Evolutionary conservation across 495 filamentous ascomycete genomes (phyloP).

Genomic region (Penicillium paxilli): DNA sequence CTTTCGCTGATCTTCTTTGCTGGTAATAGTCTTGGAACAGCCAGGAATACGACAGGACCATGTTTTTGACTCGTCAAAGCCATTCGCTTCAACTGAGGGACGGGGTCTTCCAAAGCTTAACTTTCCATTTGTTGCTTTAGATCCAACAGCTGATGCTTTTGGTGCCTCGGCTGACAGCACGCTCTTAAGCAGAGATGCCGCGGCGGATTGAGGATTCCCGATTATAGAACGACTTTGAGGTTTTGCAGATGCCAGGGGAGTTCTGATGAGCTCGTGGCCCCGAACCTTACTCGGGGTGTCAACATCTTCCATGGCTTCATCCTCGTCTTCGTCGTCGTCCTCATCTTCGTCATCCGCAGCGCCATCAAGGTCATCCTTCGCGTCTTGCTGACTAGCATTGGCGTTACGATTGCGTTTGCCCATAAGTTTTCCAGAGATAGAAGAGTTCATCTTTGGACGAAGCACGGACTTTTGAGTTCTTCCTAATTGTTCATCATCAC

Average conservation of each 20-base stretch:
- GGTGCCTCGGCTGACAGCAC: constrained; percentile 30
- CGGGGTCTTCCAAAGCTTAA: constrained; percentile 40
- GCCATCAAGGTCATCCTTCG: constrained; percentile 33
- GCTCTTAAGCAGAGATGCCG: constrained; percentile 34
- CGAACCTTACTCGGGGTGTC: constrained; percentile 48
- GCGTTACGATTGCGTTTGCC: constrained; percentile 49
- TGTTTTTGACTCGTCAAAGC: constrained; percentile 56
- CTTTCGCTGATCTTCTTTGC: constrained; percentile 56
- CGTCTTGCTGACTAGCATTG: constrained; percentile 29
- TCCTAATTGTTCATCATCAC: constrained; percentile 40
- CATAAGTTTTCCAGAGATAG: constrained; percentile 41
- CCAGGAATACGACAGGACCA: constrained; percentile 72
- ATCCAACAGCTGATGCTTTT: constrained; percentile 1
- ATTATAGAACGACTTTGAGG: constrained; percentile 34
- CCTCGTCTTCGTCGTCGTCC: constrained; percentile 32
- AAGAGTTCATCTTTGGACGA: constrained; percentile 45
- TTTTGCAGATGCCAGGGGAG: constrained; percentile 41
- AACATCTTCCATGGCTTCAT: constrained; percentile 41
- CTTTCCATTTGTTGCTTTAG: constrained; percentile 21
- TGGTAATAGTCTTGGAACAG: constrained; percentile 63
- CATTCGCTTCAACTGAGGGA: constrained; percentile 7
- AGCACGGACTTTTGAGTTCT: constrained; percentile 52
- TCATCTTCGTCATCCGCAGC: constrained; percentile 29
- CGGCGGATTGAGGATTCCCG: constrained; percentile 29
- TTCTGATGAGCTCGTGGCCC: constrained; percentile 42